These are phyloP conservation scores for Penicillium bialowiezense DNA, from an alignment of 495 filamentous ascomycete species.

Conservation along the genomic window DNA sequence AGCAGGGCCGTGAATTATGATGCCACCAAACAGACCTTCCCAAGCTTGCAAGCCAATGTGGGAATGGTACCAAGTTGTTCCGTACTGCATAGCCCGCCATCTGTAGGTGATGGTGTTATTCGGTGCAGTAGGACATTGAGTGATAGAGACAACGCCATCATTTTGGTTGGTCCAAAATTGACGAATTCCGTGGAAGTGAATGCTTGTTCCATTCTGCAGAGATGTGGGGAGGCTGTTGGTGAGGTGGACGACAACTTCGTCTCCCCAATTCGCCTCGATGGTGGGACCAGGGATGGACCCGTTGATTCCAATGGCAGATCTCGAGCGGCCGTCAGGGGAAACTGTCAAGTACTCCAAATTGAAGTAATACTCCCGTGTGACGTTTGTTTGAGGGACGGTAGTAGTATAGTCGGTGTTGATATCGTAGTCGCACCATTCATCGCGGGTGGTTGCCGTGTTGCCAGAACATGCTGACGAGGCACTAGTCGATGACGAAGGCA, in stretches of 20 bases:
- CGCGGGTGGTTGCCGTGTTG: slow-evolving; percentile 38
- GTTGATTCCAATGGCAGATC: slow-evolving; percentile 67
- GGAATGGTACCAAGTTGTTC: slow-evolving; percentile 81
- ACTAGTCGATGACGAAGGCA: neutral
- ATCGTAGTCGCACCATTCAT: slow-evolving; percentile 42
- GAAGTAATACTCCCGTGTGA: slow-evolving; percentile 33
- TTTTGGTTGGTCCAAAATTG: slow-evolving; percentile 46
- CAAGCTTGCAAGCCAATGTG: slow-evolving; percentile 63
- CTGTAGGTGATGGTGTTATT: slow-evolving; percentile 64
- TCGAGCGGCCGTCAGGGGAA: slow-evolving; percentile 65
- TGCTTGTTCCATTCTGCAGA: slow-evolving; percentile 57
- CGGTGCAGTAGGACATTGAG: slow-evolving; percentile 65
- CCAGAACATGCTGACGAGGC: slow-evolving; percentile 22
- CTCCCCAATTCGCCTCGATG: slow-evolving; percentile 65
- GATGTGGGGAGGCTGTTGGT: slow-evolving; percentile 69
- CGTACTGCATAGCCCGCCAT: slow-evolving; percentile 70
- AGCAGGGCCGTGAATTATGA: slow-evolving; percentile 47
- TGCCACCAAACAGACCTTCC: slow-evolving; percentile 30
- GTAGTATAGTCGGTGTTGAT: slow-evolving; percentile 56
- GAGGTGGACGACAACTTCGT: slow-evolving; percentile 65
- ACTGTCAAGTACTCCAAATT: slow-evolving; percentile 39
- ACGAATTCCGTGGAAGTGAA: slow-evolving; percentile 51
- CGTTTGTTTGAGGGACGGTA: slow-evolving; percentile 39
- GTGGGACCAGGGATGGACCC: slow-evolving; percentile 56
- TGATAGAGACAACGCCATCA: slow-evolving; percentile 64